These are phyloP conservation scores for Rhizopus arrhizus DNA, from an alignment of 371 early-diverging fungal genomes.

Conservation along the genomic window DNA sequence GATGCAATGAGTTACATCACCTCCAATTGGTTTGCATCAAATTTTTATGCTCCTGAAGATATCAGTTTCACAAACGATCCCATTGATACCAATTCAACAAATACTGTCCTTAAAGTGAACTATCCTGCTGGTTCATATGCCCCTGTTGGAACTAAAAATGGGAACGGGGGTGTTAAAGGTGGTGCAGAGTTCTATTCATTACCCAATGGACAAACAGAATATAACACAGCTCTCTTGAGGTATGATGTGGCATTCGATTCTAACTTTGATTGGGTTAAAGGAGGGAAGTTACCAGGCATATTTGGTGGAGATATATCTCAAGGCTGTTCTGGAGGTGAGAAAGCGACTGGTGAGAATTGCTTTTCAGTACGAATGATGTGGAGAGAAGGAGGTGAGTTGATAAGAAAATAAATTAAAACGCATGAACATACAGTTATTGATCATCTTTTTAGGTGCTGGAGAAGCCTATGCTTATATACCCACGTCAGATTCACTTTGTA, in stretches of 20 bases:
- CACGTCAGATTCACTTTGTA: slow-evolving; percentile 36
- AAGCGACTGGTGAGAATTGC: slow-evolving; percentile 44
- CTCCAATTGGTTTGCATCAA: slow-evolving; percentile 19
- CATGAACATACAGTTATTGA: neutral
- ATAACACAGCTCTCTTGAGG: slow-evolving; percentile 49
- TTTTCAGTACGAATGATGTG: slow-evolving; percentile 53
- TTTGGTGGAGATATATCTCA: slow-evolving; percentile 45
- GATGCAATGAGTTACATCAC: slow-evolving; percentile 12
- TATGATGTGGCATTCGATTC: slow-evolving; percentile 59
- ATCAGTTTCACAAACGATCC: slow-evolving; percentile 19
- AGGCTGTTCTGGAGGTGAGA: slow-evolving; percentile 50
- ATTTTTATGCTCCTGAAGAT: slow-evolving; percentile 17
- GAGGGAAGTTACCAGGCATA: slow-evolving; percentile 60
- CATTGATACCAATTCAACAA: slow-evolving; percentile 5
- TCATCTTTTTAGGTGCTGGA: slow-evolving; percentile 18
- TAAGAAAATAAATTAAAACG: slow-evolving; percentile 1
- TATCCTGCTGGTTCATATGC: slow-evolving; percentile 31
- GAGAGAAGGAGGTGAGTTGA: slow-evolving; percentile 43
- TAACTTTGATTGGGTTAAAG: slow-evolving; percentile 58
- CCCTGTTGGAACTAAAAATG: slow-evolving; percentile 29
- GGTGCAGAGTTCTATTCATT: slow-evolving; percentile 52
- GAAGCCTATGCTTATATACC: slow-evolving; percentile 54
- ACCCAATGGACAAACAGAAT: slow-evolving; percentile 39
- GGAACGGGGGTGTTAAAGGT: slow-evolving; percentile 43
- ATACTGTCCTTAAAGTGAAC: slow-evolving; percentile 12